Evolutionary conservation across 2,329 filamentous ascomycete species (phyloP), one percentile per base, ranked within the genome.

Genomic region (Exophiala mesophila): DNA sequence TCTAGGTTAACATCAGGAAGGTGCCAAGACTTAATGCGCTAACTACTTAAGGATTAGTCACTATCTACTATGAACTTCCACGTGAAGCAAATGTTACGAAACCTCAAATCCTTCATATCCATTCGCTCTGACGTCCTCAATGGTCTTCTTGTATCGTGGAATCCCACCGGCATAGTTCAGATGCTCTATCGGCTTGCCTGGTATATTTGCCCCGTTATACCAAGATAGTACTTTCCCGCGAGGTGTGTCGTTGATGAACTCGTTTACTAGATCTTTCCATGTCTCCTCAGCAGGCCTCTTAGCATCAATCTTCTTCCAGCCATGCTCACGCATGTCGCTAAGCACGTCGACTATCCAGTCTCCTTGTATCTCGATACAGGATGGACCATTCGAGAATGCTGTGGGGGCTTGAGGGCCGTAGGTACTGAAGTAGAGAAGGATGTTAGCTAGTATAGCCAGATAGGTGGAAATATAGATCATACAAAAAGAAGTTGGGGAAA

Each of bases 341-440:
- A 51, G n/a, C 3, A 39, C 15, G 9, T 39, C 20, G 4, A 30
- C 26, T 30, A 54, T 47, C 75, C 74, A 80, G 0, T 73, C 63
- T 2, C 74, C 76, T 53, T 82, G 77, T 0, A 76, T 52, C 50
- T 78, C 74, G 10, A 73, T 68, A 1, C 64, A 68, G 0, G 71
- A 68, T 0, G 78, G 77, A 0, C 76, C 77, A 50, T 80, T 82
- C 54, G 65, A 59, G 4, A 80, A 61, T 0, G 74, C 67, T 0
- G 75, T 79, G 0, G 76, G 77, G 0, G 64, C 73, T 13, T 80
- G 76, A 1, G 69, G 63, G 0, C 76, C 75, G 53, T 78, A 79
- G 36, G 72, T 57, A 39, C 43, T 45, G 21, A n/a, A n/a, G n/a
- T n/a, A n/a, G n/a, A n/a, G n/a, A 66, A 66, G 57, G 73, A 70